A percentile compares a stretch with the other conserved stretches of the same genome.
Evolutionary conservation across 805 yeast species (phyloP).

Genomic region (Teunomyces kruisii): DNA sequence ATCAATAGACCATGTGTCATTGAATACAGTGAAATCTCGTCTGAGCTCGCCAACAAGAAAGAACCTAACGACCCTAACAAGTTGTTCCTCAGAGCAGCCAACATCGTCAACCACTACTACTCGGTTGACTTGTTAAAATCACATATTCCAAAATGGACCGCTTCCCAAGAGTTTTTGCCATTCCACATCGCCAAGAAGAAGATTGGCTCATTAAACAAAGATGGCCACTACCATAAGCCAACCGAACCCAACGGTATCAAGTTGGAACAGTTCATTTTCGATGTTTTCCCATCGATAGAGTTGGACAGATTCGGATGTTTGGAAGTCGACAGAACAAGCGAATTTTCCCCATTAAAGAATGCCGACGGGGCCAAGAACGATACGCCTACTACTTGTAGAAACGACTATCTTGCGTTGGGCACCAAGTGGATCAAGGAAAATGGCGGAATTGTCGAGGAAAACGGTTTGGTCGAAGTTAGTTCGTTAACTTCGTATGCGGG

Average conservation of each 20-base stretch:
- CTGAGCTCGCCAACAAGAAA: constrained; percentile 64
- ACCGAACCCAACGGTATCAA: constrained; percentile 84
- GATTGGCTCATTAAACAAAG: constrained; percentile 58
- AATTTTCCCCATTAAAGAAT: constrained; percentile 93
- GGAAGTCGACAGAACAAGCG: constrained; percentile 82
- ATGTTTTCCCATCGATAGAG: constrained; percentile 81
- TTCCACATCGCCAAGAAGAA: constrained; percentile 94
- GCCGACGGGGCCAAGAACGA: constrained; percentile 81
- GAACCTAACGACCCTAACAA: constrained; percentile 54
- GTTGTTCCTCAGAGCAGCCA: constrained; percentile 85
- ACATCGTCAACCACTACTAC: constrained; percentile 95
- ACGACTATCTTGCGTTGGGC: constrained; percentile 62
- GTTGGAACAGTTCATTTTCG: constrained; percentile 95
- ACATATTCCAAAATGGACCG: constrained; percentile 68
- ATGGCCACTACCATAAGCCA: constrained; percentile 59
- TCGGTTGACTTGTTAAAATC: constrained; percentile 67
- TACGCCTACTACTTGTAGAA: constrained; percentile 79
- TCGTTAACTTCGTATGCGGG: constrained; percentile 73
- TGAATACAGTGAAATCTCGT: constrained; percentile 88
- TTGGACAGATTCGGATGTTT: constrained; percentile 79
- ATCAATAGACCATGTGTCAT: constrained; percentile 78
- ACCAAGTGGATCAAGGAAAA: constrained; percentile 68
- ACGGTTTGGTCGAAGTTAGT: constrained; percentile 69
- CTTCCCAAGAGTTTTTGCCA: constrained; percentile 68
- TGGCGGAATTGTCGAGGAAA: constrained; percentile 62